phyloP scores from a whole-genome alignment of 441 rosid genomes.

The Kokia cookei region DNA sequence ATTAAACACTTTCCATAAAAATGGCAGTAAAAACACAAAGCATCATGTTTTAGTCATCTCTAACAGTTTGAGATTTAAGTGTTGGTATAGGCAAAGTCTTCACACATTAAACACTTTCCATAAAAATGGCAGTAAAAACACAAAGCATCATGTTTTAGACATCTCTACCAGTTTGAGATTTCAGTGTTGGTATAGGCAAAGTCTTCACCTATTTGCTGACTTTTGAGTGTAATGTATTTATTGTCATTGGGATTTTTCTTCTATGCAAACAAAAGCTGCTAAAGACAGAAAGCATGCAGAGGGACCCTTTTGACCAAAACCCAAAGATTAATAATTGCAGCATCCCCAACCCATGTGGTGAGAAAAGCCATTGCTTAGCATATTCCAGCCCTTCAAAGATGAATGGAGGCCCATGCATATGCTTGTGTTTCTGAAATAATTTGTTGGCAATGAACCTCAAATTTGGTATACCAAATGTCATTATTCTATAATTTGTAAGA shows the following conservation, averaged over 20 bases:
- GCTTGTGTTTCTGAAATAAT: background rate
- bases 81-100: too few relatives aligned
- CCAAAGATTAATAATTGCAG: background rate
- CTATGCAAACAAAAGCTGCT: conserved; percentile 15
- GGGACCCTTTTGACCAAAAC: conserved; percentile 12
- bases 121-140: background rate
- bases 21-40: background rate
- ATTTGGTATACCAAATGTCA: background rate
- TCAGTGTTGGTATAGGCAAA: background rate
- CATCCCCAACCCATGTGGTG: conserved; percentile 32
- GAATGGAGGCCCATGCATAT: conserved; percentile 7
- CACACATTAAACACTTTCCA: background rate
- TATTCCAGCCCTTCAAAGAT: background rate
- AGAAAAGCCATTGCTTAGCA: background rate
- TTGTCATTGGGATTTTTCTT: conserved; percentile 2
- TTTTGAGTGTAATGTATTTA: background rate
- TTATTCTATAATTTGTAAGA: background rate
- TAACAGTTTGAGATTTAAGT: background rate
- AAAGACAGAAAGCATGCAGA: background rate
- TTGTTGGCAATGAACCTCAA: conserved; percentile 1
- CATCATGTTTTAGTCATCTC: background rate
- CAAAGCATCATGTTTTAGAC: background rate
- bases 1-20: background rate
- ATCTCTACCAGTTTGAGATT: background rate
- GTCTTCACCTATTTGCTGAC: background rate